A percentile compares a stretch with the other conserved stretches of the same genome.
Conservation (phyloP, 495 filamentous ascomycete genomes). For the Platismatia glauca region DNA sequence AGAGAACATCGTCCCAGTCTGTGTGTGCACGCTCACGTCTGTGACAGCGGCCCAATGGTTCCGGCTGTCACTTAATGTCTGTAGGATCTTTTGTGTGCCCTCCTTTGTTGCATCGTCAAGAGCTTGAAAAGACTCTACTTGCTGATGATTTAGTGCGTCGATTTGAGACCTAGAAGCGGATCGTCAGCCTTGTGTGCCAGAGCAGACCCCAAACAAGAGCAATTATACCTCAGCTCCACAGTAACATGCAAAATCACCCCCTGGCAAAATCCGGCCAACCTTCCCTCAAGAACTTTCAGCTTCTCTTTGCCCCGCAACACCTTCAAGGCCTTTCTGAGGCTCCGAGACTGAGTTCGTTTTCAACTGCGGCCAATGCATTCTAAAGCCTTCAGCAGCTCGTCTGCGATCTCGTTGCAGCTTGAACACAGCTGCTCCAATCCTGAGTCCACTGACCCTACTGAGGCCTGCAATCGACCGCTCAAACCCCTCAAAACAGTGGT, state of each 20-base stretch:
- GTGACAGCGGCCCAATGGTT: background rate
- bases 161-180: background rate
- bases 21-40: background rate
- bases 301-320: conserved; percentile 1
- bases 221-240: background rate
- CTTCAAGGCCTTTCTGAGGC: background rate
- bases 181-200: background rate
- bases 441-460: background rate
- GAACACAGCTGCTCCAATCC: conserved; percentile 3
- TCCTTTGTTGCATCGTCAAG: conserved; percentile 4
- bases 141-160: background rate
- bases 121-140: background rate
- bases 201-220: background rate
- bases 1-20: background rate
- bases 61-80: background rate
- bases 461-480: background rate
- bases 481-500: background rate
- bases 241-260: background rate
- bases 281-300: background rate
- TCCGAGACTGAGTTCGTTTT: background rate
- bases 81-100: background rate
- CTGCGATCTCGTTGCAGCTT: background rate
- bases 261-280: conserved; percentile 6
- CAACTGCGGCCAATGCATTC: background rate
- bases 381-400: background rate